These are phyloP conservation scores for Penicillium argentinense DNA, from an alignment of 495 filamentous ascomycete genomes.

Conservation along the genomic window DNA sequence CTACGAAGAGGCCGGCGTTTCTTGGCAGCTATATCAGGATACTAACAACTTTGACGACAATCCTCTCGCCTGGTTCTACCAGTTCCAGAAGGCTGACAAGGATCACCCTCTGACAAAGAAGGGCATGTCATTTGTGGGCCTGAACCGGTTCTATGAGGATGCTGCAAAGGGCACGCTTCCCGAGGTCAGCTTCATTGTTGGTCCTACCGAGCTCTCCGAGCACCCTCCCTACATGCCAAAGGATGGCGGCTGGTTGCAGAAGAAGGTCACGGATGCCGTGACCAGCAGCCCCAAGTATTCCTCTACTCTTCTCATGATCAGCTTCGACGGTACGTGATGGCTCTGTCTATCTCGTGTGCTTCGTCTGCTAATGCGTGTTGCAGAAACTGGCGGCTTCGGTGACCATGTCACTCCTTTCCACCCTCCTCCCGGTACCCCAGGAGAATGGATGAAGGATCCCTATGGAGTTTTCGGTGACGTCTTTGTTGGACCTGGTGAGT, in stretches of 20 bases:
- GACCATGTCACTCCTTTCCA: slow-evolving; percentile 57
- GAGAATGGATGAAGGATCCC: slow-evolving; percentile 58
- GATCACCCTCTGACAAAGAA: slow-evolving; percentile 39
- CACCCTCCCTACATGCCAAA: slow-evolving; percentile 54
- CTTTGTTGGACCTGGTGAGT: slow-evolving; percentile 48
- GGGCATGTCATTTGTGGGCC: slow-evolving; percentile 45
- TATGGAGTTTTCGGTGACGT: slow-evolving; percentile 46
- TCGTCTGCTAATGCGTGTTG: slow-evolving; percentile 1
- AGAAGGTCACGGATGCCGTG: slow-evolving; percentile 53
- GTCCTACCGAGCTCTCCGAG: slow-evolving; percentile 51
- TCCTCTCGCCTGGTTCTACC: slow-evolving; percentile 53
- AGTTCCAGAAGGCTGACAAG: slow-evolving; percentile 46
- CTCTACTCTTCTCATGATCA: slow-evolving; percentile 51
- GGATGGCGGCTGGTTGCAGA: slow-evolving; percentile 58
- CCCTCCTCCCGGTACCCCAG: slow-evolving; percentile 47
- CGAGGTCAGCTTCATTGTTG: slow-evolving; percentile 53
- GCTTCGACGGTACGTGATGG: slow-evolving; percentile 43
- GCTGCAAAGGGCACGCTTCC: slow-evolving; percentile 54
- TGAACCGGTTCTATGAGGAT: slow-evolving; percentile 50
- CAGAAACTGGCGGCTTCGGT: slow-evolving; percentile 55
- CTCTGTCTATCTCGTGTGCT: not conserved
- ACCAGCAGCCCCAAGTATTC: slow-evolving; percentile 49
- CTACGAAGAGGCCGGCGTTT: slow-evolving; percentile 52
- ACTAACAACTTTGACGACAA: slow-evolving; percentile 58
- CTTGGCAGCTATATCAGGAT: slow-evolving; percentile 57